These are phyloP conservation scores for Setaria viridis DNA, from an alignment of 202 grass and related monocot species.

Conservation along the genomic window DNA sequence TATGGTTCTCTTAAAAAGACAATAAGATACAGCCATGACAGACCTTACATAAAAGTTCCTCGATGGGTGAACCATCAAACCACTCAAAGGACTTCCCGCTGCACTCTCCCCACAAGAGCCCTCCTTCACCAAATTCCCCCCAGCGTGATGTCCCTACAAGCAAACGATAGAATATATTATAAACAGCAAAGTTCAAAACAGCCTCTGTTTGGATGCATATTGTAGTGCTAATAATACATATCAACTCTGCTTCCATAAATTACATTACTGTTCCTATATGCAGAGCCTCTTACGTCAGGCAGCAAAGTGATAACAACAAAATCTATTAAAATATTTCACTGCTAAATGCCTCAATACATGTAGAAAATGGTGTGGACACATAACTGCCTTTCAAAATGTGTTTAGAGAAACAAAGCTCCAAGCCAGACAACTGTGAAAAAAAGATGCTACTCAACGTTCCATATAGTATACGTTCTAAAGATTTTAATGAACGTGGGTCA, in stretches of 20 bases:
- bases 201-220: not conserved
- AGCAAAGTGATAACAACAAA: not conserved
- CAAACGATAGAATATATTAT: constrained; percentile 32
- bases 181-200: constrained; percentile 31
- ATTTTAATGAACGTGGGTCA: not conserved
- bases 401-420: constrained; percentile 1
- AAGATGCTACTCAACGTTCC: not conserved
- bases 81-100: constrained; percentile 82
- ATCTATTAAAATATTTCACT: constrained; percentile 8
- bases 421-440: not conserved
- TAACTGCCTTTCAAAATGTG: not conserved
- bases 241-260: constrained; percentile 15
- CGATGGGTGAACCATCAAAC: constrained; percentile 77
- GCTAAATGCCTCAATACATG: not conserved
- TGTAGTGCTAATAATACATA: not conserved
- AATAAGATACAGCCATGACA: constrained; percentile 38
- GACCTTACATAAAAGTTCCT: constrained; percentile 89
- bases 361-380: not conserved
- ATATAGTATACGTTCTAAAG: constrained; percentile 12
- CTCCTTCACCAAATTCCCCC: constrained; percentile 92
- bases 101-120: constrained; percentile 96
- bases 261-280: constrained; percentile 10
- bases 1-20: not conserved
- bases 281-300: constrained; percentile 28
- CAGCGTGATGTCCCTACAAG: constrained; percentile 82